Conservation (phyloP, 805 yeast genomes). For the Scheffersomyces lignosus region DNA sequence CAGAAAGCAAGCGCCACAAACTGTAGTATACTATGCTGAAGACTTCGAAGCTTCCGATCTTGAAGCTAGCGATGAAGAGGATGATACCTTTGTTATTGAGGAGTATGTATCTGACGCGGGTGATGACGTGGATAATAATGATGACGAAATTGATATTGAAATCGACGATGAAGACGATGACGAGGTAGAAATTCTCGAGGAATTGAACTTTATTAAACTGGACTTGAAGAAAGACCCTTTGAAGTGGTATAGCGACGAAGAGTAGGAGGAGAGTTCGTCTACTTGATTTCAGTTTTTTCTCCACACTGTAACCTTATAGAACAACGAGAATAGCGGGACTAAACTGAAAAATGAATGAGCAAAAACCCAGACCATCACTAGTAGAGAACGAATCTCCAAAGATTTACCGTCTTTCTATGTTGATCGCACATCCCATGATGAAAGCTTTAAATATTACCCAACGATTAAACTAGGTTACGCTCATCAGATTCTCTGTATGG, state of each 20-base stretch:
- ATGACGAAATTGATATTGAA: constrained; percentile 7
- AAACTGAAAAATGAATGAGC: too few relatives aligned
- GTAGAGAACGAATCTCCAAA: too few relatives aligned
- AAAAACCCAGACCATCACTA: too few relatives aligned
- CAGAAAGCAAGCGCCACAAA: neutral
- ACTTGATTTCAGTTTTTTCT: too few relatives aligned
- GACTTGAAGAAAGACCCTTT: constrained; percentile 6
- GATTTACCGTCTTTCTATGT: too few relatives aligned
- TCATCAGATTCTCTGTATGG: too few relatives aligned
- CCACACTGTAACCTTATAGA: too few relatives aligned
- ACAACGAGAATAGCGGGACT: too few relatives aligned
- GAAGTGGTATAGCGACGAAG: constrained; percentile 7
- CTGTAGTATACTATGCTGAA: constrained; percentile 4
- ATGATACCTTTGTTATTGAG: constrained; percentile 16
- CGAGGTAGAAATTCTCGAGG: constrained; percentile 7
- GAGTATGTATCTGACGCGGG: too few relatives aligned
- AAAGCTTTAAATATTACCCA: too few relatives aligned
- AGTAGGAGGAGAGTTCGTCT: neutral
- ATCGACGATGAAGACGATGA: constrained; percentile 9
- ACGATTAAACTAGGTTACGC: too few relatives aligned
- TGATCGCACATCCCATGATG: too few relatives aligned
- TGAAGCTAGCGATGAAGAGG: constrained; percentile 12
- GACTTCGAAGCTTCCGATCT: neutral
- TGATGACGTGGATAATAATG: constrained; percentile 12
- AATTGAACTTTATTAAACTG: constrained; percentile 5